Conservation (phyloP, 2,329 filamentous ascomycete species). For the Cercospora janseana region DNA sequence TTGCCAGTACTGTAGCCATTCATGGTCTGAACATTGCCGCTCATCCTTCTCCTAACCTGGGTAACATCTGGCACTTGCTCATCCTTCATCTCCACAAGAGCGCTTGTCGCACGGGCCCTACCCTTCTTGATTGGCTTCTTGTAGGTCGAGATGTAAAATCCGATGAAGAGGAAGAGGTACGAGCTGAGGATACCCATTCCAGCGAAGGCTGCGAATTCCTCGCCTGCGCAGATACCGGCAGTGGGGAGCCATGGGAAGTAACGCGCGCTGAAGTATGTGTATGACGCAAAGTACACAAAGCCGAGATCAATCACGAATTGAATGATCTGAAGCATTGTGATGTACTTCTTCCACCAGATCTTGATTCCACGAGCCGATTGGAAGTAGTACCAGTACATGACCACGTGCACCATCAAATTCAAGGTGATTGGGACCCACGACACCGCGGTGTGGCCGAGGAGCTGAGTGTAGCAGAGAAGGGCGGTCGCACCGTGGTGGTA, state of each 20-base stretch:
- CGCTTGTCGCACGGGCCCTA: slow-evolving; percentile 75
- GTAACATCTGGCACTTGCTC: slow-evolving; percentile 60
- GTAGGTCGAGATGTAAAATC: slow-evolving; percentile 97
- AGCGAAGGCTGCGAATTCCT: slow-evolving; percentile 92
- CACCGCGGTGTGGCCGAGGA: slow-evolving; percentile 87
- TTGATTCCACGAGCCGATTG: slow-evolving; percentile 91
- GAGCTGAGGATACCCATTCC: slow-evolving; percentile 90
- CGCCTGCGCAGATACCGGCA: slow-evolving; percentile 80
- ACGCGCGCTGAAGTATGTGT: slow-evolving; percentile 92
- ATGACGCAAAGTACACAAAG: slow-evolving; percentile 99
- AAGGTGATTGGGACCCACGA: slow-evolving; percentile 93
- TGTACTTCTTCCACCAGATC: slow-evolving; percentile 99
- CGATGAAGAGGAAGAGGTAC: slow-evolving; percentile 97
- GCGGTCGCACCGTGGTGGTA: slow-evolving; percentile 98
- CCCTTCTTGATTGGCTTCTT: slow-evolving; percentile 76
- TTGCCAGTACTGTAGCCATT: slow-evolving; percentile 38
- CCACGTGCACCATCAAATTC: slow-evolving; percentile 90
- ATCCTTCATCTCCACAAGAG: slow-evolving; percentile 78
- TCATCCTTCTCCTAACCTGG: slow-evolving; percentile 53
- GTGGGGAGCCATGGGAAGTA: slow-evolving; percentile 88
- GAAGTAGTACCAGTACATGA: slow-evolving; percentile 99
- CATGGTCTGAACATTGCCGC: slow-evolving; percentile 41
- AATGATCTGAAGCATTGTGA: slow-evolving; percentile 93
- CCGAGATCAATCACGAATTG: slow-evolving; percentile 97
- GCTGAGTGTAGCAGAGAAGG: slow-evolving; percentile 95